Conservation (phyloP, 1,284 basidiomycete genomes). For the Phenoliferia sp. region DNA sequence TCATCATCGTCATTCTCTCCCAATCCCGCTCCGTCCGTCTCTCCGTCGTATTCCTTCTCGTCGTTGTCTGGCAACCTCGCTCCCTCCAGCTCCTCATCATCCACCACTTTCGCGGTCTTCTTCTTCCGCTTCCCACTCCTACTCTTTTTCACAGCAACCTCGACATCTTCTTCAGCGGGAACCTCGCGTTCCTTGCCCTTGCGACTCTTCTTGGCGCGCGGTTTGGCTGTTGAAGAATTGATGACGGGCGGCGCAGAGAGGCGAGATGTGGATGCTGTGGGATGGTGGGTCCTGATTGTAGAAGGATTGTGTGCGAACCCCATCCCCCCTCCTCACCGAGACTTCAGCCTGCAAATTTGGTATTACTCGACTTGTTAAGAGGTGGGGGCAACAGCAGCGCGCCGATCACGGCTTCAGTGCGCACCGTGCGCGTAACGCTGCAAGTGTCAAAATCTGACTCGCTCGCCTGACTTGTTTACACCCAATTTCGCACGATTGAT, state of each 20-base stretch:
- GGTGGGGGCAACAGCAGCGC: too few relatives aligned
- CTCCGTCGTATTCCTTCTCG: neutral
- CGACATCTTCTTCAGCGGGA: neutral
- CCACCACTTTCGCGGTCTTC: neutral
- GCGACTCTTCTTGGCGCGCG: neutral
- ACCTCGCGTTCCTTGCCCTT: neutral
- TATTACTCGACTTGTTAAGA: too few relatives aligned
- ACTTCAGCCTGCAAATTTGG: too few relatives aligned
- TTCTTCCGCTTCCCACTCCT: neutral
- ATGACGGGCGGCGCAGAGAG: neutral
- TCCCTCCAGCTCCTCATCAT: neutral
- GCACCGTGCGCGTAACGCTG: too few relatives aligned
- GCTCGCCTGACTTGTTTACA: too few relatives aligned
- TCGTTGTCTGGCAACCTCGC: neutral
- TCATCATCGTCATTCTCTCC: neutral
- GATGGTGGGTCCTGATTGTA: neutral
- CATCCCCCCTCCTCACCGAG: slow-evolving; percentile 1
- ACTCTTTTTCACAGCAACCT: neutral
- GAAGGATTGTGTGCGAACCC: neutral
- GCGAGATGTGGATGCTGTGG: neutral
- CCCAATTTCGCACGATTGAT: too few relatives aligned
- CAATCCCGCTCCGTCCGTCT: neutral
- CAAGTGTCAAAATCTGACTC: too few relatives aligned
- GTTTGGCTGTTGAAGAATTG: neutral
- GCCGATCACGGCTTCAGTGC: too few relatives aligned